Base-by-base conservation (phyloP, 1,284 basidiomycete genomes). In the Xanthoconium separans region DNA sequence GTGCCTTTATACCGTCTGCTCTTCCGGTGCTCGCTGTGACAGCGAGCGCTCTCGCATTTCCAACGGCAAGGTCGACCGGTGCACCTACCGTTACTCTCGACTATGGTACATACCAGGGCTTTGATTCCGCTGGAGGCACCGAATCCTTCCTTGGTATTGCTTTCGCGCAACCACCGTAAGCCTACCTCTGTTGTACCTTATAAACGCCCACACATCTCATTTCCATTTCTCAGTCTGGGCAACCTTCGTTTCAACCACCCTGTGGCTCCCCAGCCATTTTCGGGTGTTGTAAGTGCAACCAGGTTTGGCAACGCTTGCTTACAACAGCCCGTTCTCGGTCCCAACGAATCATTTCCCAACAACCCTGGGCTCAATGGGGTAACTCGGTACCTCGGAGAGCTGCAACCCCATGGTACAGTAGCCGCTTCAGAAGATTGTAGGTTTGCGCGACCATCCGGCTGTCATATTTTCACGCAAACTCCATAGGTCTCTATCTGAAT, bases 191-290 rank as follows among this genome's bases (percentile, higher is more conserved):
- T 34, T 34, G 33, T 16, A 8, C 16, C 33, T 34, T 27, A 27
- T 27, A 7, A 6, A 27, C 27, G 34, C 34, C 18, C 7, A 3
- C 15, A 6, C 11, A 15, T 9, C n/a, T 45, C 1, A 49, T 33
- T 27, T 2, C 4, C 44, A 11, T n/a, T 30, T 11, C 22, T 15
- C 15, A 62, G 61, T 12, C 30, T 63, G 11, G 50, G 59, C 3
- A 36, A 50, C 6, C 57, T 63, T 53, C 61, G 55, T 15, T 61
- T 62, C 50, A 57, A 59, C 29, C 52, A 58, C 12, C 59, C 52
- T 3, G 5, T 44, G 2, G n/a, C 50, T 5, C 41, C 49, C 0
- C 33, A 33, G 29, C 5, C 41, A 3, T 53, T 53, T 16, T 37
- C 52, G 2, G 49, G 41, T 4, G 10, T 53, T 6, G 16, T 16